Base-by-base conservation (phyloP, 176 grass and related monocot genomes). In the Oryza meridionalis region DNA sequence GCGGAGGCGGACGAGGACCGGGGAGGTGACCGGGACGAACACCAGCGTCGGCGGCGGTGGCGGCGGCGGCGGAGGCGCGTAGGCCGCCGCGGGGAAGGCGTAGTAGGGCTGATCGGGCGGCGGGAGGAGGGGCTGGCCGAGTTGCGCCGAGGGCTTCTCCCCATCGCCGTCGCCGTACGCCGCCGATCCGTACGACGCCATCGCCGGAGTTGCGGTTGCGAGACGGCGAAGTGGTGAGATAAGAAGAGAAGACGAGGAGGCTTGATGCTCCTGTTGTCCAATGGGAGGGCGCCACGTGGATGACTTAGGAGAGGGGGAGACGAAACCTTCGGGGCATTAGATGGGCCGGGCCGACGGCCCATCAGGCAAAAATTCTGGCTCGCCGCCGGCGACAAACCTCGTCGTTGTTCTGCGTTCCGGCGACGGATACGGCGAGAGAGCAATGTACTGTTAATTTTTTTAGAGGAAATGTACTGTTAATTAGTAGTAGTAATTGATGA, bases 61-160 rank as follows among this genome's bases (percentile, higher is more conserved):
- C 4, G 77, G 78, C 0, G 12, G 40, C 0, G 65, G 2, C 4
- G 42, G 9, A 16, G 42, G 9, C 8, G 72, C 53, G 73, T 85
- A 90, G 44, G 69, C 7, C 62, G 87, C 46, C 37, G 78, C 73
- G 0, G 88, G 88, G 31, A 81, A 89, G 65, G 88, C 83, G 78
- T 81, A 85, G 78, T 85, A 85, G 32, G 83, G 88, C 24, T 77
- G 73, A 4, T 25, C 5, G 1, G 78, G 71, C 1, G 78, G 64
- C 11, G 13, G 15, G 37, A 87, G 78, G 78, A 87, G 85, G 1
- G 85, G 78, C 0, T 76, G 49, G 1, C 4, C 78, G 0, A 87
- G 78, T 19, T 45, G 46, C 1, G 73, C n/a, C 59, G 6, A 13
- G 11, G 38, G 72, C 72, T 87, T 82, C 79, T 82, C 72, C 72